Evolutionary conservation across 2,329 filamentous ascomycete genomes (phyloP).

Genomic region (Sclerotinia subarctica): DNA sequence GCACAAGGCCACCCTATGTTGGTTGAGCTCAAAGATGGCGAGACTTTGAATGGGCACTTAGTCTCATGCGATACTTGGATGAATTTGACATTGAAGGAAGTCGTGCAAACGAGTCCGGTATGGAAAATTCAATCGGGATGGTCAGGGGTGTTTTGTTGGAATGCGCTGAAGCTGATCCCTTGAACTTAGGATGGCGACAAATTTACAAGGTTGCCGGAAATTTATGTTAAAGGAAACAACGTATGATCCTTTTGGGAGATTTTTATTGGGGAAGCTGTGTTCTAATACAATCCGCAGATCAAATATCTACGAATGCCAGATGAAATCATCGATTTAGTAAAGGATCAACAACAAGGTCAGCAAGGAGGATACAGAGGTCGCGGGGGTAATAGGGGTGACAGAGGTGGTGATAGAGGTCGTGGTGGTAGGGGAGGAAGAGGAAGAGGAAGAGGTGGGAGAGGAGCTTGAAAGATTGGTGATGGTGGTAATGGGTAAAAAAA

Average conservation of each 20-base stretch:
- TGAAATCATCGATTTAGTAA: constrained; percentile 91
- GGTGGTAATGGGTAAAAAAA: constrained; percentile 1
- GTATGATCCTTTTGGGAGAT: constrained; percentile 47
- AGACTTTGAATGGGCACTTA: constrained; percentile 94
- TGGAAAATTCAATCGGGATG: constrained; percentile 29
- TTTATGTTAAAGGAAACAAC: constrained; percentile 96
- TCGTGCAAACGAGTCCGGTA: constrained; percentile 89
- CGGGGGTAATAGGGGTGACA: constrained; percentile 56
- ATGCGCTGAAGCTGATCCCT: constrained; percentile 17
- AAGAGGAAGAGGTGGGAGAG: constrained; percentile 29
- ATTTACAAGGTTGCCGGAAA: constrained; percentile 87
- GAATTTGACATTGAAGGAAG: constrained; percentile 96
- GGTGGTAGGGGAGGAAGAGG: constrained; percentile 32
- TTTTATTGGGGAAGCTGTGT: accelerated
- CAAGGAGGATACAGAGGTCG: constrained; percentile 59
- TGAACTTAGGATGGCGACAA: constrained; percentile 74
- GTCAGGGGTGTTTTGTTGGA: neutral
- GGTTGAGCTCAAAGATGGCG: constrained; percentile 94
- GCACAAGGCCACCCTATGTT: constrained; percentile 98
- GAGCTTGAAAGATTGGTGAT: constrained; percentile 25
- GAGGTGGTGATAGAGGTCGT: constrained; percentile 41
- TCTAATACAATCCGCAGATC: constrained; percentile 54
- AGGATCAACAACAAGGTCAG: constrained; percentile 67
- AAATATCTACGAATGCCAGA: constrained; percentile 97
- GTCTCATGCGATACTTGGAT: constrained; percentile 99